Base-by-base conservation (phyloP, 2,329 filamentous ascomycete genomes). In the Rutstroemia sp. region DNA sequence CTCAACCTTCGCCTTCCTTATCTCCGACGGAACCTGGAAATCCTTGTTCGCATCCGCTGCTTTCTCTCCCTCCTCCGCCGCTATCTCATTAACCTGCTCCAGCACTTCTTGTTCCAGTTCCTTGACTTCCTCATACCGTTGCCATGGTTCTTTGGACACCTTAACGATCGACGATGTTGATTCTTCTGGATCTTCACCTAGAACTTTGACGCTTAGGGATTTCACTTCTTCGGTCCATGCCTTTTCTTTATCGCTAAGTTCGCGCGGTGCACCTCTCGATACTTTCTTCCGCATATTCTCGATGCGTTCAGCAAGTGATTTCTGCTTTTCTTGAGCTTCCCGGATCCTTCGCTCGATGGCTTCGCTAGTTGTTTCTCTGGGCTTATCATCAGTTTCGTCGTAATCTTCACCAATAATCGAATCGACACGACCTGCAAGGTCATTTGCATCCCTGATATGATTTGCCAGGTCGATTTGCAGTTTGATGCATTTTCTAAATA, bases 401-500 rank as follows among this genome's bases (percentile, higher is more conserved):
- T 52, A 38, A 8, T 51, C 81, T 45, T 79, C 77, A 3, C 82
- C 82, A 5, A 79, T 82, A 57, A 89, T 81, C 42, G 76, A 76
- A 61, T 91, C 86, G 30, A 91, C 82, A 62, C 82, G 81, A 40
- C 76, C 74, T 66, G 82, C 82, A 42, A 89, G 78, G 64, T 87
- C 81, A 54, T 82, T 81, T 27, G 82, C 84, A 62, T 84, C 83
- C 59, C 73, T 73, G 23, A 91, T 78, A 67, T 92, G 87, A 59
- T 84, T 80, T 60, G 75, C 76, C 44, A 91, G 76, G 66, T 91
- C 87, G 17, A 76, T 74, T 64, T 86, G 83, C 25, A 92, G 76
- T 47, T 82, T 77, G 62, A 87, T 80, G 59, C 87, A 89, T 54
- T 84, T 79, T 25, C 84, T 77, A 72, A 91, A 92, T 5, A 92